Evolutionary conservation across 2,329 filamentous ascomycete genomes (phyloP).

Genomic region (Podosphaera leucotricha): DNA sequence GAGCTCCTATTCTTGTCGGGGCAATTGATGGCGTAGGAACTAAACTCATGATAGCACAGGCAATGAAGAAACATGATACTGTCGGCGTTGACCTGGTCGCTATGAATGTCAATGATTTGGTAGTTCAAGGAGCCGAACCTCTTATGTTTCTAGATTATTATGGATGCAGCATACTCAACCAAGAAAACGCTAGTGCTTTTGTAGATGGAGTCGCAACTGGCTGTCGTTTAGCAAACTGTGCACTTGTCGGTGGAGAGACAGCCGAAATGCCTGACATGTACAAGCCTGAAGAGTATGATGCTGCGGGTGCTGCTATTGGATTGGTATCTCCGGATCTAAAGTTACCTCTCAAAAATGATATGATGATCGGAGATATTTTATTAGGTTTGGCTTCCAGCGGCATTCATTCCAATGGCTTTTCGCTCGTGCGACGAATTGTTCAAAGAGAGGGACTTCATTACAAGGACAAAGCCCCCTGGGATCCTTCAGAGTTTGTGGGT

Average conservation of each 20-base stretch:
- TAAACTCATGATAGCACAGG: constrained; percentile 88
- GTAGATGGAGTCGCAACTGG: constrained; percentile 76
- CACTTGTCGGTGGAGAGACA: constrained; percentile 88
- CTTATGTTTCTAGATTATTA: constrained; percentile 97
- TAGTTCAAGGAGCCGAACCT: constrained; percentile 86
- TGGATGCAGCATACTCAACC: constrained; percentile 70
- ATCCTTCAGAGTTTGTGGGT: constrained; percentile 37
- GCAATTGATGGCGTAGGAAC: constrained; percentile 94
- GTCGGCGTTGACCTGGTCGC: constrained; percentile 93
- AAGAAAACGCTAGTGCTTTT: constrained; percentile 58
- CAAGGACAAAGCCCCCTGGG: constrained; percentile 52
- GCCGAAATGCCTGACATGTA: constrained; percentile 95
- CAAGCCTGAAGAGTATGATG: constrained; percentile 71
- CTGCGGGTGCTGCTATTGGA: constrained; percentile 72
- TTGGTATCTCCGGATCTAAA: constrained; percentile 47
- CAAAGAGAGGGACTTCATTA: constrained; percentile 49
- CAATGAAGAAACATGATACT: constrained; percentile 72
- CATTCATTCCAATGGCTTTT: constrained; percentile 92
- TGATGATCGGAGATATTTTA: constrained; percentile 64
- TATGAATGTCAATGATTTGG: constrained; percentile 93
- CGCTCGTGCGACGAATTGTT: constrained; percentile 77
- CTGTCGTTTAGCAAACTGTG: constrained; percentile 53
- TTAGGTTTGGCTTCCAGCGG: constrained; percentile 69
- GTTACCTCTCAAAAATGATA: constrained; percentile 51
- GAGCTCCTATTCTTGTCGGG: constrained; percentile 64